These are phyloP conservation scores for Ustilago bromivora DNA, from an alignment of 1,284 basidiomycete genomes.

Conservation along the genomic window DNA sequence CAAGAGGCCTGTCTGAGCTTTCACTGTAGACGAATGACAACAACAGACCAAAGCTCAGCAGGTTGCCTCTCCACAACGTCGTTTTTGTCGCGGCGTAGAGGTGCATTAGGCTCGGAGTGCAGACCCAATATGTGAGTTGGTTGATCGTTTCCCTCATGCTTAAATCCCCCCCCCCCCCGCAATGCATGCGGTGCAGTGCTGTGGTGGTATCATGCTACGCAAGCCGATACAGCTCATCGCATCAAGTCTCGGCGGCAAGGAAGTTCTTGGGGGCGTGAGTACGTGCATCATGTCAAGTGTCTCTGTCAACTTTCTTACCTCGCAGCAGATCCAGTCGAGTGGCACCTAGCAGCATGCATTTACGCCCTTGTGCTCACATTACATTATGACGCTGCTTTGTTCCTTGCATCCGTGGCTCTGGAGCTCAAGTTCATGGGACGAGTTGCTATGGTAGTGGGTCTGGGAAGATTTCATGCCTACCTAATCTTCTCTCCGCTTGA, in stretches of 20 bases:
- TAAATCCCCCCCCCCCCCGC: not conserved
- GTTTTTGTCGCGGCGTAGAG: not conserved
- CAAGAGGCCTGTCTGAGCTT: not conserved
- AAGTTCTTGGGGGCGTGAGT: not conserved
- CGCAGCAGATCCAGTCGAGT: not conserved
- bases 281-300: not conserved
- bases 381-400: not conserved
- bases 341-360: not conserved
- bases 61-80: not conserved
- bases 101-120: constrained; percentile 2
- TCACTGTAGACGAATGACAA: not conserved
- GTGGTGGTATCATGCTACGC: constrained; percentile 2
- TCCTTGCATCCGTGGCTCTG: not conserved
- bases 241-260: not conserved
- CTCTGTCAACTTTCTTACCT: not conserved
- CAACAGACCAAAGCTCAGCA: not conserved
- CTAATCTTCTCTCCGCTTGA: no score
- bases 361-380: not conserved
- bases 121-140: not conserved
- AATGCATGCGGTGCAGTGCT: not conserved
- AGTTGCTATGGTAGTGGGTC: not conserved
- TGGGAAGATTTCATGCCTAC: constrained; percentile 8
- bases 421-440: not conserved
- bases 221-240: not conserved
- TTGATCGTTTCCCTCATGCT: not conserved